These are phyloP conservation scores for Sclerotinia subarctica DNA, from an alignment of 2,329 filamentous ascomycete genomes.

Conservation along the genomic window DNA sequence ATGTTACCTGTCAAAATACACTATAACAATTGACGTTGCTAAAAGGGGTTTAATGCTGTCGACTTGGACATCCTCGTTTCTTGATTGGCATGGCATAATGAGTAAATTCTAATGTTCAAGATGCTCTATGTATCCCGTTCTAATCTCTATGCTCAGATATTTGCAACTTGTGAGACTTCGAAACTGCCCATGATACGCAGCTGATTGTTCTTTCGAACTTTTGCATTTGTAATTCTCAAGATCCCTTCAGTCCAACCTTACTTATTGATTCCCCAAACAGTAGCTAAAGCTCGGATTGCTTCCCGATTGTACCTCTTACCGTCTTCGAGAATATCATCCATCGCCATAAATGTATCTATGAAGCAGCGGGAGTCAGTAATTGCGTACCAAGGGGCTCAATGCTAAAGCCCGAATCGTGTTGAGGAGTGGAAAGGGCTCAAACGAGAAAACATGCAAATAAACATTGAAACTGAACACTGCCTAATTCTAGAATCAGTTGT, in stretches of 20 bases:
- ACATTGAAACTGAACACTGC: background rate
- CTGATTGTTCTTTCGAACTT: background rate
- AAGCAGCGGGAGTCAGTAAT: background rate
- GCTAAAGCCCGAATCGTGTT: background rate
- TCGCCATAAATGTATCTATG: constrained; percentile 26
- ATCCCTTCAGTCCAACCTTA: background rate
- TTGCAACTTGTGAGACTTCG: background rate
- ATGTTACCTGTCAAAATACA: background rate
- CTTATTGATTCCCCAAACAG: constrained; percentile 4
- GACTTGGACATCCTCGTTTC: background rate
- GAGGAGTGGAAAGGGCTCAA: no score
- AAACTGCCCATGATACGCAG: background rate
- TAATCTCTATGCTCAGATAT: background rate
- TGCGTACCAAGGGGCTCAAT: background rate
- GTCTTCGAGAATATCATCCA: constrained; percentile 28
- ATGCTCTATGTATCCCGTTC: background rate
- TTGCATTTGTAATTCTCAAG: background rate
- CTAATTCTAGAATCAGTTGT: background rate
- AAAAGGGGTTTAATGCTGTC: background rate
- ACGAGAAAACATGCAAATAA: background rate
- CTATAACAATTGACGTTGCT: background rate
- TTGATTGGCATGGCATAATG: background rate
- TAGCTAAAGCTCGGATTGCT: constrained; percentile 22
- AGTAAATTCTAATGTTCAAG: background rate
- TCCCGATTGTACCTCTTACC: constrained; percentile 27